Conservation (phyloP, 2,329 filamentous ascomycete species). For the Pseudogymnoascus pannorum region DNA sequence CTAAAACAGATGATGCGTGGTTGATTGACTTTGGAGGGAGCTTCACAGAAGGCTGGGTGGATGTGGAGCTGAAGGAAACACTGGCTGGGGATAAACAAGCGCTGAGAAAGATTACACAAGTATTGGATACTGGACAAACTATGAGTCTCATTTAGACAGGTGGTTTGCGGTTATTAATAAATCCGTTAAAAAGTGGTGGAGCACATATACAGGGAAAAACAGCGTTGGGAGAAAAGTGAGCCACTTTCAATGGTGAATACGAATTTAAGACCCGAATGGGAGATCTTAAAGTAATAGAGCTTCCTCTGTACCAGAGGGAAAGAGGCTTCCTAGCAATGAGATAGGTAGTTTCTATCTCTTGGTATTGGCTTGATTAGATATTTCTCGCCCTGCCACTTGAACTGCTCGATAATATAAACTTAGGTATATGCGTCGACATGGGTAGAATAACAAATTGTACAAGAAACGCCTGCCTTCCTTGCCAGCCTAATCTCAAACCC, state of each 20-base stretch:
- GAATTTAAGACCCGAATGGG: not conserved
- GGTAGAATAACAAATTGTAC: too few species aligned
- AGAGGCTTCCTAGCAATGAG: too few species aligned
- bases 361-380: too few species aligned
- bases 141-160: not conserved
- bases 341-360: too few species aligned
- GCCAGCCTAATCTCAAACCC: too few species aligned
- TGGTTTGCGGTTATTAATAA: not conserved
- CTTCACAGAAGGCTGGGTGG: constrained; percentile 21
- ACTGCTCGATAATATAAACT: too few species aligned
- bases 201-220: not conserved
- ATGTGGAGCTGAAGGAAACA: constrained; percentile 18
- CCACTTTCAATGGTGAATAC: not conserved
- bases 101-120: constrained; percentile 13
- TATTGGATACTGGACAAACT: not conserved
- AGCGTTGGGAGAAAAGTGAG: not conserved
- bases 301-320: not conserved
- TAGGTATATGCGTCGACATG: too few species aligned
- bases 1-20: constrained; percentile 17
- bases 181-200: not conserved
- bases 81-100: constrained; percentile 18
- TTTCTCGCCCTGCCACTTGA: too few species aligned
- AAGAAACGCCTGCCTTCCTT: too few species aligned
- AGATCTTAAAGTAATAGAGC: not conserved
- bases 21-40: constrained; percentile 24